Base-by-base conservation (phyloP, 2,329 filamentous ascomycete species). In the Leptographium radiaticola region DNA sequence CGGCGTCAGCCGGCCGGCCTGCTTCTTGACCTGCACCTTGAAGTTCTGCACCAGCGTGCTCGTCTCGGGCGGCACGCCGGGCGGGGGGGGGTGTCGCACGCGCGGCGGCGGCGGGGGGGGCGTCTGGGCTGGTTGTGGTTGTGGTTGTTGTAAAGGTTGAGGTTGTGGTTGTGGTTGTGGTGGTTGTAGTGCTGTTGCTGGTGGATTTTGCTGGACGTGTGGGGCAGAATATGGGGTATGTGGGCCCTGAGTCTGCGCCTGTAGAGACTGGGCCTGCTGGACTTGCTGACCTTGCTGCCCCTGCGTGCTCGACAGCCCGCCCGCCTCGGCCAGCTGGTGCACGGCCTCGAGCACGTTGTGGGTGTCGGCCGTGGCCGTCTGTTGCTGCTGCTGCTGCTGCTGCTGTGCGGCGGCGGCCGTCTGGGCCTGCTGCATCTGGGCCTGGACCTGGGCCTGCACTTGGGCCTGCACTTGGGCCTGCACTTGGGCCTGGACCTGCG, bases 21-120 rank as follows among this genome's bases (percentile, higher is more conserved):
- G 73, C 51, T 70, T 67, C 12, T 72, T 67, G 16, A 77, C 65
- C 11, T 73, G 71, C 12, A 70, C 69, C 59, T 74, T 75, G 61
- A 78, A 70, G 18, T 67, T 67, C 38, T 69, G 66, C 18, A 78
- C 67, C 15, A 71, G 69, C 8, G 63, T 59, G 25, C 72, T 63
- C 1, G 76, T 63, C 38, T 68, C 67, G 10, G 56, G 42, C 49
- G 12, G 54, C 45, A 30, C 51, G 39, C 30, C 49, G 10, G 30
- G 40, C 33, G 31, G 39, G 7, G n/a, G 39, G 10, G 15, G 39
- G 7, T 18, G 15, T 42, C 39, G 39, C 2, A 42, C 15, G 39
- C 12, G 12, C 15, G 39, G 39, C 39, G 39, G 15, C 16, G 18
- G 16, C 31, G 43, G 15, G 6, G 10, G 39, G 2, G 12, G 12